Percentiles rank a stretch among this genome's conserved stretches.
Conservation (phyloP, 495 filamentous ascomycete species). For the Hapsidospora chrysogenum region DNA sequence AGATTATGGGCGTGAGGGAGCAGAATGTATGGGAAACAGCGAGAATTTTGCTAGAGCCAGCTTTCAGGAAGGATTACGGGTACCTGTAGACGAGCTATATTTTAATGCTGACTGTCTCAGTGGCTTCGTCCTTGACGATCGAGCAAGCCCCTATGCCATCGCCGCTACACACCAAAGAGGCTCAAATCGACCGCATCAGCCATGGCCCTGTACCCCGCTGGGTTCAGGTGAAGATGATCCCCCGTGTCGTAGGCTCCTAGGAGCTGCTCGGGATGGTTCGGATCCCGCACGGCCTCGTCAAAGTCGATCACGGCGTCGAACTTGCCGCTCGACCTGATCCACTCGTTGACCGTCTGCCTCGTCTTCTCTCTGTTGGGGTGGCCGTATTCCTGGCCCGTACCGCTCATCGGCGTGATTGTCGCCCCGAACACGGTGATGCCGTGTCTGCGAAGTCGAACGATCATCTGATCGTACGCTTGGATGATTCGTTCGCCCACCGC, state of each 20-base stretch:
- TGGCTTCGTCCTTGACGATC: no score
- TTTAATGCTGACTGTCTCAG: no score
- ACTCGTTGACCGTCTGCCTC: conserved; percentile 40
- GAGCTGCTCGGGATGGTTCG: conserved; percentile 22
- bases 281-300: conserved; percentile 34
- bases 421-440: conserved; percentile 38
- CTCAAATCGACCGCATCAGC: no score
- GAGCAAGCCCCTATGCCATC: no score
- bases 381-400: conserved; percentile 17
- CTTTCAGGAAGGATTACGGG: no score
- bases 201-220: conserved; percentile 36
- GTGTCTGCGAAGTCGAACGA: conserved; percentile 27
- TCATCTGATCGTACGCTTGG: conserved; percentile 38
- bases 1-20: conserved; percentile 20
- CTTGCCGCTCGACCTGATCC: conserved; percentile 33
- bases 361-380: conserved; percentile 30
- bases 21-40: no score
- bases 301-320: conserved; percentile 54
- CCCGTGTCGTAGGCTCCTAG: conserved; percentile 34
- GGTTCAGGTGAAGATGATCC: conserved; percentile 48
- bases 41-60: no score
- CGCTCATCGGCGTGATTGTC: conserved; percentile 47
- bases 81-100: no score
- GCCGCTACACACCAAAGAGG: no score
- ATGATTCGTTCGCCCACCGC: conserved; percentile 31